Conservation (phyloP, 2,329 filamentous ascomycete genomes). For the Penicillium sp. region DNA sequence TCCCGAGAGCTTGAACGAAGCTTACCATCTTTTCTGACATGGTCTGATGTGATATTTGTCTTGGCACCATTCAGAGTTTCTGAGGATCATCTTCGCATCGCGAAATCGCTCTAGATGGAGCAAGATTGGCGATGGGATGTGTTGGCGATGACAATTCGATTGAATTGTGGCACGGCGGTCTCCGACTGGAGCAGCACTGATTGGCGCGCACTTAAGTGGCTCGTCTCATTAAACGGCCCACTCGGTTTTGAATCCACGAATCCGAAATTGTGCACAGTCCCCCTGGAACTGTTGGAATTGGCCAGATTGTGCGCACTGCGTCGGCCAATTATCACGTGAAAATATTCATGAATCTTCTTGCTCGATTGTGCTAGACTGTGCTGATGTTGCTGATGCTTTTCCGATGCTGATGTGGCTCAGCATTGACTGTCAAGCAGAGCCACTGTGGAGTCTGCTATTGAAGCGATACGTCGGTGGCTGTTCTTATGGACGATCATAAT, state of each 20-base stretch:
- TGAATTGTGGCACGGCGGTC: not conserved
- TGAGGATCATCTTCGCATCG: not conserved
- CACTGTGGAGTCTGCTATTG: not conserved
- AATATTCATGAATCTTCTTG: not conserved
- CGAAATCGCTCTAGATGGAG: not conserved
- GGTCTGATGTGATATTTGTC: not conserved
- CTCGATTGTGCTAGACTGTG: too few species aligned
- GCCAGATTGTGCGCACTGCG: not conserved
- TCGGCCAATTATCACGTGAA: not conserved
- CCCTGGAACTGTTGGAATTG: not conserved
- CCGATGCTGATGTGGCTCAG: too few species aligned
- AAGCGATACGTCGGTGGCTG: slow-evolving; percentile 2
- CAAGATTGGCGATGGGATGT: not conserved
- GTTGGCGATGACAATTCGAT: not conserved
- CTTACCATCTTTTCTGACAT: not conserved
- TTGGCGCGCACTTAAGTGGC: not conserved
- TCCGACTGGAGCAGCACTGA: not conserved
- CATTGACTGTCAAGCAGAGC: too few species aligned
- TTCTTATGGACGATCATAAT: not conserved
- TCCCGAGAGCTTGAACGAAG: not conserved
- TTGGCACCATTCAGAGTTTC: not conserved
- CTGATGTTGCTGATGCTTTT: too few species aligned
- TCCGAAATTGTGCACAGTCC: not conserved
- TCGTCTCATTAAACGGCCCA: not conserved
- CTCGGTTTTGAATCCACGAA: not conserved